These are phyloP conservation scores for Suillus brevipes DNA, from an alignment of 768 basidiomycete species.

Conservation along the genomic window DNA sequence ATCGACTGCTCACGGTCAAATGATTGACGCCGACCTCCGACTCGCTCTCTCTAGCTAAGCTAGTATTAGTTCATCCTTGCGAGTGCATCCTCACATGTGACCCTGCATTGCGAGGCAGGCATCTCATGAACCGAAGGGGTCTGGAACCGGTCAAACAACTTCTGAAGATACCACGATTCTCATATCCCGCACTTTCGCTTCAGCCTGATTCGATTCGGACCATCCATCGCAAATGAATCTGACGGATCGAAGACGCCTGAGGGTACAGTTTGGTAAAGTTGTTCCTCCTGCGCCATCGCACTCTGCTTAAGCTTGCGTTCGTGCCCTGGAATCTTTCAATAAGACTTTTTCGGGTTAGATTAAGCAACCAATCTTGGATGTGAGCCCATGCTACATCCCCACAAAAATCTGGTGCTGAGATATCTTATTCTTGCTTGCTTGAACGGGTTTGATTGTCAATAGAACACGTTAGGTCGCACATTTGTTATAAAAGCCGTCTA, in stretches of 20 bases:
- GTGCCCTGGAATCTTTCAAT: slow-evolving; percentile 26
- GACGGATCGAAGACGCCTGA: slow-evolving; percentile 15
- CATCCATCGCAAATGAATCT: slow-evolving; percentile 4
- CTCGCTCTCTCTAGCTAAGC: too few relatives aligned
- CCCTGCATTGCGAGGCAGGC: background rate
- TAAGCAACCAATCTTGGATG: slow-evolving; percentile 25
- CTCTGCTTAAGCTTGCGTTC: slow-evolving; percentile 17
- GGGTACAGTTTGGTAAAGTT: slow-evolving; percentile 29
- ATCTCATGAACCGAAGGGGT: background rate
- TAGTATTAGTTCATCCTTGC: too few relatives aligned
- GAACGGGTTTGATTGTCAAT: slow-evolving; percentile 15
- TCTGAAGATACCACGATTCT: background rate
- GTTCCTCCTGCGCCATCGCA: slow-evolving; percentile 13
- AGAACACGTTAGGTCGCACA: slow-evolving; percentile 17
- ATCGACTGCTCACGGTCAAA: background rate
- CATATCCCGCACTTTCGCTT: slow-evolving; percentile 4
- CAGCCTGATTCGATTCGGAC: background rate
- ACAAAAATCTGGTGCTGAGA: slow-evolving; percentile 7
- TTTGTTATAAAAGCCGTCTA: slow-evolving; percentile 7
- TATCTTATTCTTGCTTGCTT: slow-evolving; percentile 11
- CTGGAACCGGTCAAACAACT: background rate
- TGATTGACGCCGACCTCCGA: background rate
- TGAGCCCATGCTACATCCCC: slow-evolving; percentile 7
- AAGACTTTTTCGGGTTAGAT: slow-evolving; percentile 37
- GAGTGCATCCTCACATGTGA: background rate